Percentiles rank a stretch among this genome's conserved stretches.
These are phyloP conservation scores for Berberis vulgaris DNA, from an alignment of 164 flowering plant genomes.

Conservation along the genomic window DNA sequence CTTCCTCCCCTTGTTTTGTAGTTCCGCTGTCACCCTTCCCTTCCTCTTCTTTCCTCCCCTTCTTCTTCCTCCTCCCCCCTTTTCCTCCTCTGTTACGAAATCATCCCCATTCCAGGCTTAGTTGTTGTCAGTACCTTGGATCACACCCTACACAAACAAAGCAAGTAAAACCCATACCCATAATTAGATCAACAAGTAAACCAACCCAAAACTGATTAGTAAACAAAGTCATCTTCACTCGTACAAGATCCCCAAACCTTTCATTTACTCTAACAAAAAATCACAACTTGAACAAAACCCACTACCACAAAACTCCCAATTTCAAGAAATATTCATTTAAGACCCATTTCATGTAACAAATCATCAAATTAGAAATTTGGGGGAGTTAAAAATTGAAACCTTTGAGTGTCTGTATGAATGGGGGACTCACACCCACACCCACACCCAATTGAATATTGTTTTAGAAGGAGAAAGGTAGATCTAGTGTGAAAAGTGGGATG, in stretches of 20 bases:
- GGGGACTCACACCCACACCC: slow-evolving; percentile 42
- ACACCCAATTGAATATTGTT: too few relatives aligned
- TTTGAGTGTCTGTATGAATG: slow-evolving; percentile 35
- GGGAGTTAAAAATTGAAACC: not conserved
- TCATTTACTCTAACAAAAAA: too few relatives aligned
- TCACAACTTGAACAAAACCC: too few relatives aligned
- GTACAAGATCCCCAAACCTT: not conserved
- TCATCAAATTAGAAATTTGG: not conserved
- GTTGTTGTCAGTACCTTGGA: slow-evolving; percentile 33
- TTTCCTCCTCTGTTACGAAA: not conserved
- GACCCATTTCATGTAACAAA: not conserved
- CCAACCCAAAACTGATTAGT: not conserved
- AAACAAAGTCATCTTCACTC: not conserved
- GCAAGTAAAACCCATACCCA: not conserved
- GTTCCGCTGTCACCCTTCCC: too few relatives aligned
- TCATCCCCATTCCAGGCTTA: slow-evolving; percentile 55
- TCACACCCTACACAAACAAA: slow-evolving; percentile 19
- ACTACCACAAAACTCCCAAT: too few relatives aligned
- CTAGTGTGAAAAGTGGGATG: too few relatives aligned
- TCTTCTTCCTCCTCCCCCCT: too few relatives aligned
- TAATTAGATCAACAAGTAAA: not conserved
- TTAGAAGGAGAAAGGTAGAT: too few relatives aligned
- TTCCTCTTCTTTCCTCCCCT: too few relatives aligned
- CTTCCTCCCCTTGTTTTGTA: too few relatives aligned
- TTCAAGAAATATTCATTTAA: too few relatives aligned